A percentile compares a stretch with the other conserved stretches of the same genome.
Evolutionary conservation across 345 rosid genomes (phyloP).

Genomic region (Eucalyptus melliodora): DNA sequence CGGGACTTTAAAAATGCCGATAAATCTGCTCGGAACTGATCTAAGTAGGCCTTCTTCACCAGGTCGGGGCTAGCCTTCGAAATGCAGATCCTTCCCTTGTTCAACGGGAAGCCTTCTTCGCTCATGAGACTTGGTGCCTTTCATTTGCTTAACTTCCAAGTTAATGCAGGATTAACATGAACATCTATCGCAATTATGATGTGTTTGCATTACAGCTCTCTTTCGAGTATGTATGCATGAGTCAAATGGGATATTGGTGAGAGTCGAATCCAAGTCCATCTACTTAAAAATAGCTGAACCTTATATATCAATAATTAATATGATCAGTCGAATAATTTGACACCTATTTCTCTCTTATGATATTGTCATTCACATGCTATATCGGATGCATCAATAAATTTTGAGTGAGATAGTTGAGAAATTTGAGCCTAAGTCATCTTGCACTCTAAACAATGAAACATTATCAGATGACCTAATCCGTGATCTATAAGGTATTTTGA

Average conservation of each 20-base stretch:
- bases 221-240: neutral
- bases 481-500: neutral
- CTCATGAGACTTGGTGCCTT: neutral
- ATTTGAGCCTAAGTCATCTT: neutral
- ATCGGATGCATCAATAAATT: too few species aligned
- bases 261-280: neutral
- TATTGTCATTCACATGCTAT: neutral
- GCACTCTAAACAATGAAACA: neutral
- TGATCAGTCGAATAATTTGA: neutral
- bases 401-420: neutral
- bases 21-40: slow-evolving; percentile 8
- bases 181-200: neutral
- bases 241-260: neutral
- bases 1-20: slow-evolving; percentile 1
- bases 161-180: neutral
- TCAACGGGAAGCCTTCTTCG: neutral
- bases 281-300: neutral
- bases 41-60: slow-evolving; percentile 2
- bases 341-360: neutral
- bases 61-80: neutral
- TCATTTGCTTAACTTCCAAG: neutral
- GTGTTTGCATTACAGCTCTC: neutral
- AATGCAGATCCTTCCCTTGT: slow-evolving; percentile 9
- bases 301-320: neutral
- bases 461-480: neutral